Evolutionary conservation across 371 early-diverging fungal genomes (phyloP).

Genomic region (Lichtheimia ramosa): DNA sequence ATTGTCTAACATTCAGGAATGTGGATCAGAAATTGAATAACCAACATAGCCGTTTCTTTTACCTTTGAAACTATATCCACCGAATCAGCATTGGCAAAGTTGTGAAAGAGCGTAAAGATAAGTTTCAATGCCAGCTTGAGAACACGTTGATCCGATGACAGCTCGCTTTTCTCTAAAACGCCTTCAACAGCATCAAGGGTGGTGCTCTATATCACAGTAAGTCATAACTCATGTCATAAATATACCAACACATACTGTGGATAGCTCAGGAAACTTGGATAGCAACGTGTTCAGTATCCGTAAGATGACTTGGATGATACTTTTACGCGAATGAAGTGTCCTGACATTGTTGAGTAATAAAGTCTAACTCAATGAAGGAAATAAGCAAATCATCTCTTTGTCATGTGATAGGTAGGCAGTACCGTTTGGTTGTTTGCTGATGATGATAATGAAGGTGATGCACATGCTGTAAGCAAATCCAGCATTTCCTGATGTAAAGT

Average conservation of each 20-base stretch:
- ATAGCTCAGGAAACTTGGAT: not conserved
- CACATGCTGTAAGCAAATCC: not conserved
- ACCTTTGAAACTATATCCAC: constrained; percentile 25
- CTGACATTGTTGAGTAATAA: too few species aligned
- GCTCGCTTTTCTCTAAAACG: constrained; percentile 25
- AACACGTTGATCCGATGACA: constrained; percentile 47
- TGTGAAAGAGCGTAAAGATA: constrained; percentile 32
- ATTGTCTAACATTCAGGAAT: constrained; percentile 18
- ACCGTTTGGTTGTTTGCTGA: too few species aligned
- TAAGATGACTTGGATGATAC: not conserved
- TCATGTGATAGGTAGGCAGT: too few species aligned
- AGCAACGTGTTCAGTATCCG: not conserved
- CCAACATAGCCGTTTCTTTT: constrained; percentile 7
- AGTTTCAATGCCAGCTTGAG: constrained; percentile 43
- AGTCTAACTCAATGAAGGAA: too few species aligned
- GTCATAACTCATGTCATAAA: not conserved
- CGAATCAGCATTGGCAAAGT: constrained; percentile 21
- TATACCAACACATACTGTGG: not conserved
- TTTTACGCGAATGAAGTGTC: not conserved
- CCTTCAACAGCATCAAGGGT: constrained; percentile 26
- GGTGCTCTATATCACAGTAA: not conserved
- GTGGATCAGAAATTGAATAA: not conserved
- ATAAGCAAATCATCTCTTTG: too few species aligned
- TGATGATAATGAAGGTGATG: too few species aligned
- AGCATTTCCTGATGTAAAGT: constrained; percentile 1